Percentiles rank a stretch among this genome's conserved stretches.
These are phyloP conservation scores for Flueggea neowawraea DNA, from an alignment of 441 rosid species.

Conservation along the genomic window DNA sequence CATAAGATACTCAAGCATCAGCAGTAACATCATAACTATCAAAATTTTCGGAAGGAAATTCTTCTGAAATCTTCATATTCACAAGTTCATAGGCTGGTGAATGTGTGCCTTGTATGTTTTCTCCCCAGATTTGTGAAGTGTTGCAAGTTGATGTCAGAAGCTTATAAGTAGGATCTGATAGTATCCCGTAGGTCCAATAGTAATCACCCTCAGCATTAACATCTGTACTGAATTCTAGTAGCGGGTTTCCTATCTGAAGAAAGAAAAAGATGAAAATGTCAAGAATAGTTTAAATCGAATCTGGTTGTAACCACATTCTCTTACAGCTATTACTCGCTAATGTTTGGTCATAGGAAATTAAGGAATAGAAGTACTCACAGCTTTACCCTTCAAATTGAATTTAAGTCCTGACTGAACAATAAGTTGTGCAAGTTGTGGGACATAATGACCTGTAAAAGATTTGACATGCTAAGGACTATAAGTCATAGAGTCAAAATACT, in stretches of 20 bases:
- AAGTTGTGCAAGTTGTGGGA: constrained; percentile 47
- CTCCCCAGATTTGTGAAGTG: constrained; percentile 30
- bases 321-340: neutral
- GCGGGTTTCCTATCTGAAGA: constrained; percentile 37
- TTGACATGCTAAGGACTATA: neutral
- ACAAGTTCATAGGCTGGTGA: constrained; percentile 27
- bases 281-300: no score
- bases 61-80: constrained; percentile 4
- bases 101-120: neutral
- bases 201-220: constrained; percentile 32
- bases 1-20: constrained; percentile 31
- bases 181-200: constrained; percentile 42
- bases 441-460: constrained; percentile 38
- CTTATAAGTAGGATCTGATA: constrained; percentile 39
- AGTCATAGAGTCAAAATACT: no score
- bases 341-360: neutral
- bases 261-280: neutral
- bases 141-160: constrained; percentile 21
- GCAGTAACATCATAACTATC: constrained; percentile 32
- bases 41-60: constrained; percentile 17
- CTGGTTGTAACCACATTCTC: neutral
- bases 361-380: constrained; percentile 27
- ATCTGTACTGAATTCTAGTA: constrained; percentile 32
- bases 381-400: constrained; percentile 39
- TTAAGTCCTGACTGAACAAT: constrained; percentile 28